phyloP scores from a whole-genome alignment of 2,329 filamentous ascomycete species.

The Colletotrichum sp. region DNA sequence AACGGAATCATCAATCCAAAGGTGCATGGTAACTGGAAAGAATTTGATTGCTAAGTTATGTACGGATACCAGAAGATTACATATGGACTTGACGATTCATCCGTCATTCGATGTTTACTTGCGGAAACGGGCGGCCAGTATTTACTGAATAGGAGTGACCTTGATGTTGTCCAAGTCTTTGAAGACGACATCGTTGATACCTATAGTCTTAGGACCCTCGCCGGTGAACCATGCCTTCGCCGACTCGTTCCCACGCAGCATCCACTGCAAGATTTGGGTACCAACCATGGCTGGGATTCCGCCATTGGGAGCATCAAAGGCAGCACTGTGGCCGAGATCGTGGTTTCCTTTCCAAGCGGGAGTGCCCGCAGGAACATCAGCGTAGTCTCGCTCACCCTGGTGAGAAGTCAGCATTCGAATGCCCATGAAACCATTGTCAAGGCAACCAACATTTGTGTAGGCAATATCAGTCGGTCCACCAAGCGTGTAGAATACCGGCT shows the following conservation, averaged over 20 bases:
- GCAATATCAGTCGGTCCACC: background rate
- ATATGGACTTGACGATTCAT: rapidly evolving
- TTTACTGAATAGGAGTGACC: background rate
- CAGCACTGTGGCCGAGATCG: conserved; percentile 1
- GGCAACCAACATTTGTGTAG: background rate
- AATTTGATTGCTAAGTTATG: background rate
- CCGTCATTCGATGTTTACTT: background rate
- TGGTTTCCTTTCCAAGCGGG: conserved; percentile 8
- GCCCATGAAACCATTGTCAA: rapidly evolving
- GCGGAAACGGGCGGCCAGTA: rapidly evolving
- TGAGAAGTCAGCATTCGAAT: background rate
- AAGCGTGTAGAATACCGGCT: background rate
- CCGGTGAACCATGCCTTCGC: background rate
- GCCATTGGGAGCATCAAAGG: background rate
- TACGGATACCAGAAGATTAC: rapidly evolving
- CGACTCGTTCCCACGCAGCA: background rate
- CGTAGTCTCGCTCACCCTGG: conserved; percentile 9
- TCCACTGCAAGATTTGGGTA: background rate
- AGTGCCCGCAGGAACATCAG: background rate
- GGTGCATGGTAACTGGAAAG: background rate
- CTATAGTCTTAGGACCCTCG: background rate
- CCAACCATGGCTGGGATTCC: background rate
- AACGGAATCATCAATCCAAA: rapidly evolving
- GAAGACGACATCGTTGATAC: background rate
- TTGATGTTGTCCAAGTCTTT: background rate